Conservation (phyloP, 2,329 filamentous ascomycete species). For the Trichoderma arundinaceum region DNA sequence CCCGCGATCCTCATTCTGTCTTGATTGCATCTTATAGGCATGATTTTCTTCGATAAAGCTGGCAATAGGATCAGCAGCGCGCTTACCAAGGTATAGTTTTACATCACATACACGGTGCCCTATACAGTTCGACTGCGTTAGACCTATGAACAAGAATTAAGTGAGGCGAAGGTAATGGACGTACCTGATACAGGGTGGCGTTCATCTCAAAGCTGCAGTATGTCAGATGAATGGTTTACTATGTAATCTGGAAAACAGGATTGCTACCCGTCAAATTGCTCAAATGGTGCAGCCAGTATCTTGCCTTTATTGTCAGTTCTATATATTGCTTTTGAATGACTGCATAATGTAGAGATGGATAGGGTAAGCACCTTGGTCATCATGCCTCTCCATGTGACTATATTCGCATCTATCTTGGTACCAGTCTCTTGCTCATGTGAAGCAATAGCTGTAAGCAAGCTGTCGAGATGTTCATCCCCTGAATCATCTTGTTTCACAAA, state of each 20-base stretch:
- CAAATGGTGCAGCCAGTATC: slow-evolving; percentile 86
- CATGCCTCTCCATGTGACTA: slow-evolving; percentile 97
- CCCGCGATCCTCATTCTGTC: slow-evolving; percentile 57
- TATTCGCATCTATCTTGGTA: slow-evolving; percentile 72
- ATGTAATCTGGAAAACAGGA: not conserved
- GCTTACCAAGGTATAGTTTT: not conserved
- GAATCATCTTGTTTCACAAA: slow-evolving; percentile 85
- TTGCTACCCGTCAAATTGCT: slow-evolving; percentile 74
- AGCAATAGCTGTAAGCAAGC: slow-evolving; percentile 76
- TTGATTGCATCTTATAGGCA: slow-evolving; percentile 68
- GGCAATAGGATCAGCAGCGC: not conserved
- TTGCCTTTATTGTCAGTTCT: slow-evolving; percentile 45
- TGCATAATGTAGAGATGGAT: not conserved
- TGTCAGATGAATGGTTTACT: slow-evolving; percentile 33
- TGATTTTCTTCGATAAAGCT: slow-evolving; percentile 96
- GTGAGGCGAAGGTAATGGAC: slow-evolving; percentile 40
- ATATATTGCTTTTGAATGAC: not conserved
- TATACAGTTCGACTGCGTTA: not conserved
- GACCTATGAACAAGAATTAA: not conserved
- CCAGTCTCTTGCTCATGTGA: slow-evolving; percentile 72
- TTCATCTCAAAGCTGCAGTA: slow-evolving; percentile 86
- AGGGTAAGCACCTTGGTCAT: slow-evolving; percentile 80
- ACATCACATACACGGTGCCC: slow-evolving; percentile 15
- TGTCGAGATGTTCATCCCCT: slow-evolving; percentile 85
- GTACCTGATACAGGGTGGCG: slow-evolving; percentile 85